Conservation (phyloP, 2,329 filamentous ascomycete species). For the Microsporum audouinii region DNA sequence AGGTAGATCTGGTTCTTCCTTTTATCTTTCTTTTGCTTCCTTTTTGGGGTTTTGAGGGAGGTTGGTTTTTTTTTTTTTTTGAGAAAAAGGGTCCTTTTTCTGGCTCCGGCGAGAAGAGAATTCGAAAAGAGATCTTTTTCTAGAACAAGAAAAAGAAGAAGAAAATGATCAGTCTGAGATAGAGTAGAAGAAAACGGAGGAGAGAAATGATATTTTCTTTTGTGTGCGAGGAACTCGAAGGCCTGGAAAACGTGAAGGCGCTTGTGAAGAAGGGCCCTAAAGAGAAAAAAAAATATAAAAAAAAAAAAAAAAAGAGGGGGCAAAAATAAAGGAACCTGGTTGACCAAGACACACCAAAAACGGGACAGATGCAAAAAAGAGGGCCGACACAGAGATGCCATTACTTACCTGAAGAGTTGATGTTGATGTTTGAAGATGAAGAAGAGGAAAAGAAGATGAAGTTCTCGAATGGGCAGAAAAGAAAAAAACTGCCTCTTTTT, state of each 20-base stretch:
- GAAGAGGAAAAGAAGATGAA: not conserved
- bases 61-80: not conserved
- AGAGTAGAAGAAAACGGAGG: not conserved
- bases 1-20: not conserved
- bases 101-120: not conserved
- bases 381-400: not conserved
- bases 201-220: not conserved
- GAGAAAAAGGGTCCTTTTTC: not conserved
- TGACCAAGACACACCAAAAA: not conserved
- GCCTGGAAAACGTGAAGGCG: not conserved
- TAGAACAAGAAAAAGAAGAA: slow-evolving; percentile 3
- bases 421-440: not conserved
- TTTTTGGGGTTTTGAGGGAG: not conserved
- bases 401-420: not conserved
- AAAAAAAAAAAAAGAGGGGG: slow-evolving; percentile 2
- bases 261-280: not conserved
- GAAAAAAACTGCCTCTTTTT: not conserved
- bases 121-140: not conserved
- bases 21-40: not conserved
- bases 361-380: not conserved
- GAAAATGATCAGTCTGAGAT: not conserved
- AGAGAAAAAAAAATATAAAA: not conserved
- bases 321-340: slow-evolving; percentile 6
- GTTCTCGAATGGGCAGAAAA: not conserved
- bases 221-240: not conserved